Evolutionary conservation across 2,329 filamentous ascomycete genomes (phyloP), one percentile per base, ranked within the genome.

Genomic region (Fusarium papillatum): DNA sequence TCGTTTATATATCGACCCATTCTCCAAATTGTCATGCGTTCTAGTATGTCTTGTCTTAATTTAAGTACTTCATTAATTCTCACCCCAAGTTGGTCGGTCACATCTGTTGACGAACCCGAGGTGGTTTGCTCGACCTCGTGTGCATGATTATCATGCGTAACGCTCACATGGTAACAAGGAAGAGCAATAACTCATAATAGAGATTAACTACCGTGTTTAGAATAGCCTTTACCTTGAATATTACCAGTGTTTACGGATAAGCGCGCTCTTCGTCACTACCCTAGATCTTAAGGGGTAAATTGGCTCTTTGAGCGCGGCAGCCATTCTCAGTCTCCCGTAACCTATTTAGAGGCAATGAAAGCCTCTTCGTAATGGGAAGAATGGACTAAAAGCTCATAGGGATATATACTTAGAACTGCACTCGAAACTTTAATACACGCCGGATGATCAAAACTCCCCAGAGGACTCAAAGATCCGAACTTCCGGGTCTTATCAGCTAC

Each of bases 301-400:
- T 48, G 9, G 17, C 16, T 26, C 16, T 50, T 50, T 50, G 4
- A 50, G 9, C 46, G 46, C 46, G 24, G 46, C 2, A 29, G 46
- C 5, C 5, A 11, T 50, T 29, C 46, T 19, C 9, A 11, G 17
- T 50, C 5, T 2, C 7, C 46, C 4, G 9, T 19, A 50, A 3
- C 16, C 11, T 6, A 50, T 19, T 19, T 17, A 31, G 19, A 55
- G 19, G 7, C 4, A 55, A 19, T 13, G 4, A n/a, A 8, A 1
- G 16, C 3, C 11, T 34, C 26, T 34, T 5, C 11, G 4, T 34
- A 8, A 8, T 9, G 1, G 4, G 4, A 9, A 22, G 4, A 2
- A n/a, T 2, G 7, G 29, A 2, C 50, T 34, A 2, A 16, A 34
- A 3, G 50, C 4, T 6, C 13, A 10, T 19, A 14, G 50, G 3